A percentile compares a stretch with the other conserved stretches of the same genome.
Evolutionary conservation across 768 basidiomycete species (phyloP).

Genomic region (Multifurca ochricompacta): DNA sequence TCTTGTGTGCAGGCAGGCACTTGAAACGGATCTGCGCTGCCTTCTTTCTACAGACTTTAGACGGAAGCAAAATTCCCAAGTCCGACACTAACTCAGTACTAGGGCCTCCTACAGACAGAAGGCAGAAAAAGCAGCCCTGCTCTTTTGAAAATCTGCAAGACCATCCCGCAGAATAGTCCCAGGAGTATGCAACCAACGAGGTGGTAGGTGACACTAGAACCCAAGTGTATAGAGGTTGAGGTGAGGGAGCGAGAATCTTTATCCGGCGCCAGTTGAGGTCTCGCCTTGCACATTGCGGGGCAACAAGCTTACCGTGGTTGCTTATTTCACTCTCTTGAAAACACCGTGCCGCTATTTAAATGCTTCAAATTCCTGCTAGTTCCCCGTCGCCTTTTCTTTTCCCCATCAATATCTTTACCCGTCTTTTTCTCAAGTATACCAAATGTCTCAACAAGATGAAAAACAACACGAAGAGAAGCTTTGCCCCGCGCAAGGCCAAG

Average conservation of each 20-base stretch:
- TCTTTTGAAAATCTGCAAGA: not conserved
- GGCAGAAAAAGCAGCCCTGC: not conserved
- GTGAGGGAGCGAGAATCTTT: not conserved
- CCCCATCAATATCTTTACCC: not conserved
- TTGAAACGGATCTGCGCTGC: conserved; percentile 13
- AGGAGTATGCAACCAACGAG: not conserved
- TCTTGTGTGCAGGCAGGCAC: too few relatives aligned
- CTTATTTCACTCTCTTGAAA: conserved; percentile 1
- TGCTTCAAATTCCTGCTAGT: not conserved
- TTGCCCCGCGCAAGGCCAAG: not conserved
- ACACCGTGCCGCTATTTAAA: conserved; percentile 16
- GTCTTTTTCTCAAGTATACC: not conserved
- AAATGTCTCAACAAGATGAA: not conserved
- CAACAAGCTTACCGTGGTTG: not conserved
- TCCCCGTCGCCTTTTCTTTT: conserved; percentile 1
- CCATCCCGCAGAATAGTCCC: not conserved
- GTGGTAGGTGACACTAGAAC: not conserved
- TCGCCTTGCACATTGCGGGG: not conserved
- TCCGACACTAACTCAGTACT: not conserved
- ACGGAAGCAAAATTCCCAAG: conserved; percentile 8
- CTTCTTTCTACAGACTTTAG: conserved; percentile 4
- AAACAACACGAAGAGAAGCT: not conserved
- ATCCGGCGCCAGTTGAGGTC: conserved; percentile 2
- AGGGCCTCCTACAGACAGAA: not conserved
- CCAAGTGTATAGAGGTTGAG: not conserved